These are phyloP conservation scores for Warburgia ugandensis DNA, from an alignment of 164 flowering plant species.

Conservation along the genomic window DNA sequence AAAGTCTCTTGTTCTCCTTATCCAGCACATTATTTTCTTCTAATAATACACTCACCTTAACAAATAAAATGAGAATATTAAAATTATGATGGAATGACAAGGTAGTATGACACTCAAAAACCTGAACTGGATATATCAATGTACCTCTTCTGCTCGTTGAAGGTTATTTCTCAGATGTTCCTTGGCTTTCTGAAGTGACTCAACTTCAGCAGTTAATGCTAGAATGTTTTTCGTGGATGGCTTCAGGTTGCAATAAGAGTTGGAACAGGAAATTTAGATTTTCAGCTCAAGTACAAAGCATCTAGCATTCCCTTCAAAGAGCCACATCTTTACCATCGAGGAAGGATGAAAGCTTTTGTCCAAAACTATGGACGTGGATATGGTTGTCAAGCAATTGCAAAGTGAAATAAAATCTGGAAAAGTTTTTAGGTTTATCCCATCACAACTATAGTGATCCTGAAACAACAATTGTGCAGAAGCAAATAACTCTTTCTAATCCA, in stretches of 20 bases:
- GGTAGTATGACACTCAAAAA: neutral
- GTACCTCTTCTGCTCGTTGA: constrained; percentile 65
- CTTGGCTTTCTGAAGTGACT: constrained; percentile 44
- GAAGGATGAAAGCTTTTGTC: too few species aligned
- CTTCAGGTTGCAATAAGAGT: constrained; percentile 34
- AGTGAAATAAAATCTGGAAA: too few species aligned
- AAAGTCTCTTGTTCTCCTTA: constrained; percentile 57
- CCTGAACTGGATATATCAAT: constrained; percentile 33
- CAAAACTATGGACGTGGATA: too few species aligned
- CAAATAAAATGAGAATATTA: neutral
- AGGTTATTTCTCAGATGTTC: constrained; percentile 59
- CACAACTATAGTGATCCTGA: too few species aligned
- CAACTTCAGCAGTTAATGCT: constrained; percentile 45
- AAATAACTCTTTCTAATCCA: too few species aligned
- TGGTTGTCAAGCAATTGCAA: too few species aligned
- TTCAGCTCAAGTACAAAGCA: neutral
- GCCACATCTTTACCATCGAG: too few species aligned
- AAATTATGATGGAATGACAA: neutral
- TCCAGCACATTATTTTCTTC: constrained; percentile 56
- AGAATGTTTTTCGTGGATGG: constrained; percentile 45
- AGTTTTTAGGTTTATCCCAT: too few species aligned
- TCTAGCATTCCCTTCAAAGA: too few species aligned
- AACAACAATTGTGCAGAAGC: too few species aligned
- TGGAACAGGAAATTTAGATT: neutral
- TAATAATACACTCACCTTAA: constrained; percentile 50